phyloP scores from a whole-genome alignment of 768 basidiomycete genomes.

The Kwoniella sp. region DNA sequence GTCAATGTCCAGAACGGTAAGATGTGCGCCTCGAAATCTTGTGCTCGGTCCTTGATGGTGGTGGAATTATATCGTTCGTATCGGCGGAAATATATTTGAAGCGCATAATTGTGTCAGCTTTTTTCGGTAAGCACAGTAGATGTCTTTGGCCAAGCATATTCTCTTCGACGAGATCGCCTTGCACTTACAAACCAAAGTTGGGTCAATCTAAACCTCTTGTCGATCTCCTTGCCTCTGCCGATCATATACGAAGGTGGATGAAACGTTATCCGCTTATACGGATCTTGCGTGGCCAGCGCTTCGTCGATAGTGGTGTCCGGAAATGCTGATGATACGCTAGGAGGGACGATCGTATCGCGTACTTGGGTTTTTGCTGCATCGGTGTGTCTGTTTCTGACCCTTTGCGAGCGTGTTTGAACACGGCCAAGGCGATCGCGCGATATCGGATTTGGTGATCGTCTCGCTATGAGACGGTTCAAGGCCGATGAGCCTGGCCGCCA shows the following conservation, averaged over 20 bases:
- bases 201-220: neutral
- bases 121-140: too few relatives aligned
- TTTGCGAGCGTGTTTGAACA: too few relatives aligned
- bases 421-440: neutral
- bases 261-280: slow-evolving; percentile 25
- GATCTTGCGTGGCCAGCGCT: slow-evolving; percentile 24
- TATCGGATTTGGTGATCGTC: neutral
- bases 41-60: neutral
- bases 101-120: too few relatives aligned
- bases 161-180: too few relatives aligned
- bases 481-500: neutral
- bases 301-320: slow-evolving; percentile 3
- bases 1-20: slow-evolving; percentile 25
- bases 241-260: slow-evolving; percentile 14
- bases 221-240: neutral
- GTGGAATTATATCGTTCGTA: neutral
- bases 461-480: neutral
- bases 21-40: slow-evolving; percentile 8
- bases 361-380: too few relatives aligned
- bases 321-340: too few relatives aligned
- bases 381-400: too few relatives aligned
- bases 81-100: neutral
- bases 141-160: too few relatives aligned
- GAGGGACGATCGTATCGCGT: too few relatives aligned
- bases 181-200: neutral